These are phyloP conservation scores for Polytrichum commune DNA, from an alignment of 225 moss, liverwort and hornwort species.

Conservation along the genomic window DNA sequence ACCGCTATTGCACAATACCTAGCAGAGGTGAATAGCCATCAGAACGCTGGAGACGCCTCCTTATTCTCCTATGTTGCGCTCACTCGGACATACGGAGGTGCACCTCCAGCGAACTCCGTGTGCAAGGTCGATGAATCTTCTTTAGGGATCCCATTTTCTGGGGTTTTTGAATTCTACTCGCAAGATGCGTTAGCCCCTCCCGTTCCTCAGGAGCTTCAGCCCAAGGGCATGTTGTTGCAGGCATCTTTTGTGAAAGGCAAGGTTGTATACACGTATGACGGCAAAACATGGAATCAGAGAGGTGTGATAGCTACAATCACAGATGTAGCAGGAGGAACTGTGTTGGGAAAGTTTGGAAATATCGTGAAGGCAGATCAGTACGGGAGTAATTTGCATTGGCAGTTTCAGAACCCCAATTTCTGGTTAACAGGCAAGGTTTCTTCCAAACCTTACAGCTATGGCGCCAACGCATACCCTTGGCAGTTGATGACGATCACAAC, in stretches of 20 bases:
- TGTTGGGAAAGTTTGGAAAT: not conserved
- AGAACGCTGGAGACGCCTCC: slow-evolving; percentile 1
- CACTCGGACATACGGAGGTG: not conserved
- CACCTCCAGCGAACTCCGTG: not conserved
- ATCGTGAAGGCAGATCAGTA: not conserved
- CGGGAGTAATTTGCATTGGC: slow-evolving; percentile 8
- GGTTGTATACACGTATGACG: not conserved
- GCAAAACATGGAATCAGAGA: not conserved
- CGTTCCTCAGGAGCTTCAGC: not conserved
- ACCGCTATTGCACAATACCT: not conserved
- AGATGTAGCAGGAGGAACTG: not conserved
- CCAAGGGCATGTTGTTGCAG: not conserved
- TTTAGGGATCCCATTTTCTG: slow-evolving; percentile 4
- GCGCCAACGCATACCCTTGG: not conserved
- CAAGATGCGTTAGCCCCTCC: slow-evolving; percentile 5
- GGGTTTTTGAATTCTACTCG: not conserved
- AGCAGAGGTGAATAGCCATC: slow-evolving; percentile 1
- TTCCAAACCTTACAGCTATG: not conserved
- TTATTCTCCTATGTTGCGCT: slow-evolving; percentile 4
- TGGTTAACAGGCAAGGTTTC: slow-evolving; percentile 4
- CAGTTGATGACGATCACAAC: slow-evolving; percentile 2
- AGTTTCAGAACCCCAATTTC: slow-evolving; percentile 9
- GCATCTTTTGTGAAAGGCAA: slow-evolving; percentile 6
- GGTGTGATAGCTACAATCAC: not conserved
- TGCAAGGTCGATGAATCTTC: not conserved